Evolutionary conservation across 345 rosid genomes (phyloP).

Genomic region (Bruguiera parviflora): DNA sequence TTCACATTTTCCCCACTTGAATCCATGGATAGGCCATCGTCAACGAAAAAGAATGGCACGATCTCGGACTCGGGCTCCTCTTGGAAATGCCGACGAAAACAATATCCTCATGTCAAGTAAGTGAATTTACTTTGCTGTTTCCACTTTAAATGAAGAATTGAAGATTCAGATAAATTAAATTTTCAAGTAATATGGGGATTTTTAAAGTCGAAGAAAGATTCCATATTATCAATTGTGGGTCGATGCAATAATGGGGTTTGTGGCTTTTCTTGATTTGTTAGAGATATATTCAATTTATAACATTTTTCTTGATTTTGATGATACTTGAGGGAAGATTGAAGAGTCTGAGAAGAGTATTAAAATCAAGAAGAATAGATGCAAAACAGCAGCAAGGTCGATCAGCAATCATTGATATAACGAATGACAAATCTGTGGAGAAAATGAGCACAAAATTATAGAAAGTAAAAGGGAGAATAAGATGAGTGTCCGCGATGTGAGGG

Average conservation of each 20-base stretch:
- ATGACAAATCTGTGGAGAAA: slow-evolving; percentile 24
- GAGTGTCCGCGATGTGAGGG: no score
- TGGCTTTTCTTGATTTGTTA: background rate
- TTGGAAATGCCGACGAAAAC: slow-evolving; percentile 11
- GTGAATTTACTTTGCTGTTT: slow-evolving; percentile 4
- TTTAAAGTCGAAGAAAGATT: no score
- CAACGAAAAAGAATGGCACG: slow-evolving; percentile 53
- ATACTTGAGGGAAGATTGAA: slow-evolving; percentile 40
- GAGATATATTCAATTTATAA: background rate
- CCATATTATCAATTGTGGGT: no score
- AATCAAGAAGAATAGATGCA: slow-evolving; percentile 36
- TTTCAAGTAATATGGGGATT: no score
- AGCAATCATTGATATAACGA: slow-evolving; percentile 70
- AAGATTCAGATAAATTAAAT: no score
- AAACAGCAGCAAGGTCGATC: slow-evolving; percentile 45
- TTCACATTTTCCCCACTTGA: background rate
- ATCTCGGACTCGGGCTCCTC: slow-evolving; percentile 41
- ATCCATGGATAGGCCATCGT: slow-evolving; percentile 87
- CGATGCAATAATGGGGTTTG: no score
- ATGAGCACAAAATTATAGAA: no score
- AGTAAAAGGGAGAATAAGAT: no score
- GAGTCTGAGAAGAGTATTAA: slow-evolving; percentile 35
- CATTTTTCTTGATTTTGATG: background rate
- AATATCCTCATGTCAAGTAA: slow-evolving; percentile 44
- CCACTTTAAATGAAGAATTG: background rate